Base-by-base conservation (phyloP, 352 stramenopile species). In the Aphanomyces euteiches region DNA sequence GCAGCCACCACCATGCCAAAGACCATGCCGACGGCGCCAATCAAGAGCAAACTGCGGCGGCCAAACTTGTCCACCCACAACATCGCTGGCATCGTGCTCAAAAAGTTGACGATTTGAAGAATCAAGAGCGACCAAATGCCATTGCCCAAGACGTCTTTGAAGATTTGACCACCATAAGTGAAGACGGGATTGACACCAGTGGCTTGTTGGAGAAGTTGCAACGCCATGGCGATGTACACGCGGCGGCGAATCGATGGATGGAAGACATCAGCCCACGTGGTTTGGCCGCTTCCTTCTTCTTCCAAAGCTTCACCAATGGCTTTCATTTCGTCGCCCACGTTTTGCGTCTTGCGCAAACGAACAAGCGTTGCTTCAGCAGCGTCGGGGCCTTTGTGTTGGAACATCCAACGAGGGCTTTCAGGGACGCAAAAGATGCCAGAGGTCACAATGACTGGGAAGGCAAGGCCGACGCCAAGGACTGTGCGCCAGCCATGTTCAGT, bases 341-440 rank as follows among this genome's bases (percentile, higher is more conserved):
- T 61, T 0, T 80, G 65, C 0, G 73, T 80, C 57, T 73, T 57
- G 13, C 75, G 74, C 3, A 87, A 48, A 3, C 64, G 58, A 48
- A 80, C 69, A 7, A 90, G 68, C 5, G 65, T 68, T 4, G 21
- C 38, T 21, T 73, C 54, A 0, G 79, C 80, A 3, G 67, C 75
- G 0, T 79, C 68, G 13, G 69, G 67, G 6, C 79, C 77, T 17
- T 79, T 78, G 36, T 78, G 54, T 65, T 81, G 71, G 73, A 82
- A 85, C 13, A 80, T 36, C 78, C 78, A 90, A 6, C 78, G 78
- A 8, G 82, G 80, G 39, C 69, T 81, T 61, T 88, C 82, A 3
- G 79, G 79, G 7, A 90, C 73, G 17, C 66, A 81, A 61, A 78
- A 80, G 56, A 87, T 80, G 34, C 72, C 73, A 34, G 77, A 47